Base-by-base conservation (phyloP, 257 asterid genomes). In the Euphrasia confusa region DNA sequence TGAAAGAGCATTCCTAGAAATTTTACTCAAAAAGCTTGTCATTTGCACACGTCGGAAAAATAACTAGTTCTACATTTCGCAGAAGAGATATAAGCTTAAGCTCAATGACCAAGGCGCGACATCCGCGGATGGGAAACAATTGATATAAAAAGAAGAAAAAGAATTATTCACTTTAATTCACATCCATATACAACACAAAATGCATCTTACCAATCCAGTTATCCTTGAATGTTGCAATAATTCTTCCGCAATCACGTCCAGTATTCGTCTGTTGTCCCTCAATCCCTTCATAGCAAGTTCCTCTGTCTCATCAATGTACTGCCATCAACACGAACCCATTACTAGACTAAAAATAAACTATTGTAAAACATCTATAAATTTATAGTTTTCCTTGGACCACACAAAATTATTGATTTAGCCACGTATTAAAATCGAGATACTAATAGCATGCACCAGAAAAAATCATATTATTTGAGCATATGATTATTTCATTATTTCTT, bases 261-360 rank as follows among this genome's bases (percentile, higher is more conserved):
- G 73, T 69, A 89, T 78, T 62, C 81, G 92, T n/a, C 76, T 78
- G 86, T 93, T 93, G 70, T 83, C 91, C 80, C 61, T 77, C 72
- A 87, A 76, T 61, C 96, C 97, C 79, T 79, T 83, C 92, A 87
- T 83, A 58, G 99, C 99, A 74, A 89, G 84, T 77, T 83, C 94
- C 78, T 93, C 97, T 0, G 99, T 82, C 89, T 93, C 99, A 54
- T 80, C 83, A 60, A 93, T 89, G 83, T 85, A 89, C 98, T 91
- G 87, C 60, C 60, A 74, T 67, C 39, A 72, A 56, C 58, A 72
- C 15, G 53, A 53, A 60, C 18, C 37, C 55, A 56, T 67, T 44
- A 47, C 52, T 33, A 55, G 40, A 52, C 68, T 53, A 30, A 28
- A 56, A 54, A 60, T 17, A 1, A 50, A 50, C 17, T 44, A 44